Evolutionary conservation across 352 stramenopile genomes (phyloP), one percentile per base, ranked within the genome.

Genomic region (Globisporangium paroecandrum): DNA sequence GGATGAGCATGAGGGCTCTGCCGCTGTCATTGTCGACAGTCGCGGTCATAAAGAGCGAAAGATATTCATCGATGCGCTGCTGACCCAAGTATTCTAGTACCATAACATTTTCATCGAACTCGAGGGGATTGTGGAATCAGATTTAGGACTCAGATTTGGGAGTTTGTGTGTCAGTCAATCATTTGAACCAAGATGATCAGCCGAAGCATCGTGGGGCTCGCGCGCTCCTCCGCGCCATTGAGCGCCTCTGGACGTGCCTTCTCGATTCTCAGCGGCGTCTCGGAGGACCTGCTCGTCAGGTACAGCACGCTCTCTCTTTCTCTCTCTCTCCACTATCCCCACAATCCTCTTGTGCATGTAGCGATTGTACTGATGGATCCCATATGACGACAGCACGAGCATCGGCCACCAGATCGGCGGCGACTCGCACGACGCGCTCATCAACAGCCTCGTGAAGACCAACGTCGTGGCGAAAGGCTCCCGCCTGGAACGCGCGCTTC

Each of bases 391-490:
- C 46, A 91, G 82, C 65, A 92, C 86, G 22, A 93, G 82, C 65
- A 94, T 95, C 59, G 87, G 87, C 0, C 84, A 95, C 65, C 81
- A 93, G 58, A 90, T 95, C 62, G 87, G 85, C 12, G 87, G 87
- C 9, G 68, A 83, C 34, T 89, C 84, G 22, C 88, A 95, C 57
- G 58, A 63, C 22, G 72, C 73, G 47, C 73, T 95, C n/a, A 71
- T 95, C 58, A 76, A 93, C 62, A 94, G 85, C 69, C 78, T 95
- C 38, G 81, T 95, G 59, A 79, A 77, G 47, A 88, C 82, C 2
- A 90, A 91, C 69, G 79, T 95, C 38, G 73, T 95, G 32, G 25
- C 63, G 2, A 65, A 65, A 2, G 77, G 74, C 18, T 92, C 84
- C 12, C 73, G 83, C 10, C 63, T 93, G n/a, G 85, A 94, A 65